Evolutionary conservation across 371 early-diverging fungal species (phyloP), one percentile per base, ranked within the genome.

Genomic region (Mortierella sp.): DNA sequence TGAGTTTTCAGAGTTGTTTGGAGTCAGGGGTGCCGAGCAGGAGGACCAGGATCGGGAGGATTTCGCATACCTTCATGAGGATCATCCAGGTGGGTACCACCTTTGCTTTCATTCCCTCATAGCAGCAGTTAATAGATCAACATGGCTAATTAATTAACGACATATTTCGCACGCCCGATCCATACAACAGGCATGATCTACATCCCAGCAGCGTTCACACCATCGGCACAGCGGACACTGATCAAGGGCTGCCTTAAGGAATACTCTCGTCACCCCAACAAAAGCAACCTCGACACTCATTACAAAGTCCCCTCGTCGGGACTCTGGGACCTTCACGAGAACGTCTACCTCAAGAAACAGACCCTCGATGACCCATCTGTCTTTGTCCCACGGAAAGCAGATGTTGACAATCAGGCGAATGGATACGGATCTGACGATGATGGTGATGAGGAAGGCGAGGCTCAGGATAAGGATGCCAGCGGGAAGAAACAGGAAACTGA

Each of bases 251-350:
- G 95, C 64, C 86, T 97, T 19, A 88, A 89, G 70, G 91, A 93
- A 21, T 96, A 93, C 79, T 88, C 96, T 0, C 80, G 86, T 43
- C 90, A 91, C 21, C 98, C 98, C 9, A 96, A 96, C 85, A 92
- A 91, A 34, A 92, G 94, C 74, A 98, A 95, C 86, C 91, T 97
- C 19, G 95, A 98, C 79, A 93, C 96, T 9, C 96, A 96, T 76
- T 98, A 94, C 76, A 80, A 88, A 16, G 76, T 95, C 21, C 95
- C 95, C 40, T 75, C 83, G 1, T 86, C 88, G n/a, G 95, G 96
- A 13, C 75, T 97, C 44, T 97, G 95, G 95, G 80, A 88, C n/a
- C 46, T 92, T 5, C 88, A 91, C 75, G 90, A 91, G 69, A 74
- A 79, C 40, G 88, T 88, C 24, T 72, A 73, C 59, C 80, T 81